Evolutionary conservation across 2,329 filamentous ascomycete species (phyloP).

Genomic region (Aspergillus candidus): DNA sequence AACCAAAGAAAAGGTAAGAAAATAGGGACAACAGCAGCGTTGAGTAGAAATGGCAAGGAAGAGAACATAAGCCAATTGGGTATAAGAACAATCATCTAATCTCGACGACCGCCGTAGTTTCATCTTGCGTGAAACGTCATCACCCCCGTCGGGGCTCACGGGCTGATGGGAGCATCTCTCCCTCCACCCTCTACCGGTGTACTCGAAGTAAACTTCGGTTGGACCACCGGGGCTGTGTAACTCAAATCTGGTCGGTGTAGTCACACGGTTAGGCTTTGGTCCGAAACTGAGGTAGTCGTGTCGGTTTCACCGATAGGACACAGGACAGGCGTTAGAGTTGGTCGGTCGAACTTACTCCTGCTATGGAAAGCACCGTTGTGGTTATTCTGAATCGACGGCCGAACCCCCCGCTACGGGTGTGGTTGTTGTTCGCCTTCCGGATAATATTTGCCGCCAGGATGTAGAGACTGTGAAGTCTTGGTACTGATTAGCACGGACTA

Average conservation of each 20-base stretch:
- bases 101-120: constrained; percentile 17
- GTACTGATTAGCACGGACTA: constrained; percentile 31
- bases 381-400: constrained; percentile 2
- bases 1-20: neutral
- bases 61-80: constrained; percentile 1
- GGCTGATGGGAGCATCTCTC: neutral
- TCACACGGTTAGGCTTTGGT: too few species aligned
- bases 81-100: constrained; percentile 12
- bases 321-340: too few species aligned
- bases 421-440: constrained; percentile 27
- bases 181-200: neutral
- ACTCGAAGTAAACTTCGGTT: neutral
- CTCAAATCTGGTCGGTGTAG: too few species aligned
- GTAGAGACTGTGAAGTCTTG: constrained; percentile 39
- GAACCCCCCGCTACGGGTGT: constrained; percentile 6
- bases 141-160: constrained; percentile 1
- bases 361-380: constrained; percentile 8
- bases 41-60: neutral
- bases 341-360: constrained; percentile 20
- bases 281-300: too few species aligned
- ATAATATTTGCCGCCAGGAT: constrained; percentile 43
- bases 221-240: neutral
- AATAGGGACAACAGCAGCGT: neutral
- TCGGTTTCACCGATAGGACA: too few species aligned
- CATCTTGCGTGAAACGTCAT: constrained; percentile 10